A percentile compares a stretch with the other conserved stretches of the same genome.
Conservation (phyloP, 2,329 filamentous ascomycete genomes). For the Fusarium ambrosium region DNA sequence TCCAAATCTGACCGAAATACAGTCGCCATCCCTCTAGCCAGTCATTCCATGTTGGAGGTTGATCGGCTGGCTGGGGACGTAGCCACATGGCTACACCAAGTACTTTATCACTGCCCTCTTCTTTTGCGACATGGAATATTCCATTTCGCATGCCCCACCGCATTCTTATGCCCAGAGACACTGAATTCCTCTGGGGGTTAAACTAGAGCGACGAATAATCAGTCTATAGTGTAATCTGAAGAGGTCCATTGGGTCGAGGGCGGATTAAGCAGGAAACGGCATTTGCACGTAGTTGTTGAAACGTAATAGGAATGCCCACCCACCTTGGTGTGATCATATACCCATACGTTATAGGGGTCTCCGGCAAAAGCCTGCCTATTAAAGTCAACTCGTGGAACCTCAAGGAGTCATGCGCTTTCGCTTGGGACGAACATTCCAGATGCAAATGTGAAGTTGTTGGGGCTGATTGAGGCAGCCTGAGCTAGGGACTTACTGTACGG, state of each 20-base stretch:
- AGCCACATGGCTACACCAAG: constrained; percentile 82
- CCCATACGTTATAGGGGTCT: constrained; percentile 77
- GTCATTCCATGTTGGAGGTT: constrained; percentile 69
- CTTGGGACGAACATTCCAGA: not conserved
- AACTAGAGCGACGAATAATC: constrained; percentile 58
- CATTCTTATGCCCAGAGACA: constrained; percentile 75
- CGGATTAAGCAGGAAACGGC: not conserved
- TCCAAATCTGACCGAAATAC: constrained; percentile 73
- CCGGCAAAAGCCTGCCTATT: constrained; percentile 69
- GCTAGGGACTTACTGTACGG: constrained; percentile 64
- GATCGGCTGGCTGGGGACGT: constrained; percentile 63
- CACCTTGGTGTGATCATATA: constrained; percentile 70
- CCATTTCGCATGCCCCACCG: constrained; percentile 78
- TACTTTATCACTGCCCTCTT: constrained; percentile 66
- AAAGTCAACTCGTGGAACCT: fast-evolving
- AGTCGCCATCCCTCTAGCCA: constrained; percentile 76
- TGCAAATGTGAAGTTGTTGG: not conserved
- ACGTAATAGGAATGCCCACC: too few relatives aligned
- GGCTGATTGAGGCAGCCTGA: not conserved
- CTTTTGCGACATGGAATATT: constrained; percentile 78
- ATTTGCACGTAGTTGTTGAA: not conserved
- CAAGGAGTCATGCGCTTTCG: not conserved
- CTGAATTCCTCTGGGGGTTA: constrained; percentile 70
- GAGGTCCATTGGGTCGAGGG: not conserved
- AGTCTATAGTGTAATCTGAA: not conserved